A percentile compares a stretch with the other conserved stretches of the same genome.
phyloP scores from a whole-genome alignment of 306 rosid species.

The Datisca glomerata region DNA sequence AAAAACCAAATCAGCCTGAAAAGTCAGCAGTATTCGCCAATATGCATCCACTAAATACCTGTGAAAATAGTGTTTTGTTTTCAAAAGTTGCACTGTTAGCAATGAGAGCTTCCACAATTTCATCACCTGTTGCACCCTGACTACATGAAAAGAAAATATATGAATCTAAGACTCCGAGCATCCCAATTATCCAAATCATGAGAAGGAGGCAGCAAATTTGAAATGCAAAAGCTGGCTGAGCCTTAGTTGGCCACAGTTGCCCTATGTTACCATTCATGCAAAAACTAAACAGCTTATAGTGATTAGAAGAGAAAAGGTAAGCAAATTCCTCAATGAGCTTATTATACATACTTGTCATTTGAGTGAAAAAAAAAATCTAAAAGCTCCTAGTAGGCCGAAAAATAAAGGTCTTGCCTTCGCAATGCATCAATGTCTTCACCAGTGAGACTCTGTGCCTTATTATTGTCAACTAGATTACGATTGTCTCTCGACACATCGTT shows the following conservation, averaged over 20 bases:
- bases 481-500: constrained; percentile 55
- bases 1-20: constrained; percentile 11
- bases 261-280: too few species aligned
- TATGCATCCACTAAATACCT: constrained; percentile 35
- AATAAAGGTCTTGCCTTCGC: constrained; percentile 39
- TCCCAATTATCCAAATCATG: not conserved
- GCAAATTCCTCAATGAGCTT: too few species aligned
- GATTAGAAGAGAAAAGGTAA: not conserved
- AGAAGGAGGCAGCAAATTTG: not conserved
- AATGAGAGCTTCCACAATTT: constrained; percentile 83
- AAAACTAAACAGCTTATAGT: too few species aligned
- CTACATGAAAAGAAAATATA: constrained; percentile 25
- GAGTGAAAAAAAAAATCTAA: too few species aligned
- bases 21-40: not conserved
- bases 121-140: constrained; percentile 84
- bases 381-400: too few species aligned
- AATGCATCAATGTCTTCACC: constrained; percentile 75
- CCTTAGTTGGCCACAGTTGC: too few species aligned
- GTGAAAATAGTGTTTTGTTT: constrained; percentile 81
- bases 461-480: constrained; percentile 61
- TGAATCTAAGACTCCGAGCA: not conserved
- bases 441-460: constrained; percentile 73
- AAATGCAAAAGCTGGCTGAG: not conserved
- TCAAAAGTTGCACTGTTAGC: constrained; percentile 89
- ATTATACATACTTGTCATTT: too few species aligned